A percentile compares a stretch with the other conserved stretches of the same genome.
Evolutionary conservation across 164 flowering plant genomes (phyloP).

Genomic region (Nelumbo lutea): DNA sequence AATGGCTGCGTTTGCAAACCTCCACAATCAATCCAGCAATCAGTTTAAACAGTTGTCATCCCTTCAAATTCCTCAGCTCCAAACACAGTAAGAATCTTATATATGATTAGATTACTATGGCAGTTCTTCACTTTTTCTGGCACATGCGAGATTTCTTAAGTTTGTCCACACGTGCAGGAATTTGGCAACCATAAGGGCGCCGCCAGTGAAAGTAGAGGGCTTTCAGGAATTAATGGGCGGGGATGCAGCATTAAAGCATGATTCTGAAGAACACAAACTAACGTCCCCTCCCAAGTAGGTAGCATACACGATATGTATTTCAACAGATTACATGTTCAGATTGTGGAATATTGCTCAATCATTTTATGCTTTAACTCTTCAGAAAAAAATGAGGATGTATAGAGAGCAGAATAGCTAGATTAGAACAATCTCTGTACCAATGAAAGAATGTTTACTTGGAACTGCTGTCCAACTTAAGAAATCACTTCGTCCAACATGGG

Average conservation of each 20-base stretch:
- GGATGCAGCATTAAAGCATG: slow-evolving; percentile 73
- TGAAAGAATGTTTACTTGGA: too few species aligned
- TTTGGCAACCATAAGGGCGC: slow-evolving; percentile 62
- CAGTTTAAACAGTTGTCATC: slow-evolving; percentile 65
- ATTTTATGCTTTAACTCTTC: too few species aligned
- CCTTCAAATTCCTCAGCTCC: slow-evolving; percentile 67
- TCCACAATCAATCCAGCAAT: slow-evolving; percentile 46
- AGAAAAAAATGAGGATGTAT: too few species aligned
- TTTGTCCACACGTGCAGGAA: slow-evolving; percentile 41
- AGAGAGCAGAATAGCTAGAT: too few species aligned
- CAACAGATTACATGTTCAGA: too few species aligned
- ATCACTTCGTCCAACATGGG: too few species aligned
- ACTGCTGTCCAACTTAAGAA: too few species aligned
- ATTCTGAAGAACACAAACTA: slow-evolving; percentile 70
- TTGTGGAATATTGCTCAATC: too few species aligned
- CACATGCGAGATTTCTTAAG: background rate
- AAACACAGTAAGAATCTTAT: slow-evolving; percentile 48
- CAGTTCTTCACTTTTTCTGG: background rate
- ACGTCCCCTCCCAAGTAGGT: slow-evolving; percentile 60
- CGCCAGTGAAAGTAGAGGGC: slow-evolving; percentile 95
- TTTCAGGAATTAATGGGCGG: slow-evolving; percentile 98
- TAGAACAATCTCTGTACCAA: too few species aligned
- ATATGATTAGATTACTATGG: background rate
- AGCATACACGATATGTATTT: background rate
- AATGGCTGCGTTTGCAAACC: slow-evolving; percentile 52